Evolutionary conservation across 2,329 filamentous ascomycete species (phyloP).

Genomic region (Rhynchosporium graminicola): DNA sequence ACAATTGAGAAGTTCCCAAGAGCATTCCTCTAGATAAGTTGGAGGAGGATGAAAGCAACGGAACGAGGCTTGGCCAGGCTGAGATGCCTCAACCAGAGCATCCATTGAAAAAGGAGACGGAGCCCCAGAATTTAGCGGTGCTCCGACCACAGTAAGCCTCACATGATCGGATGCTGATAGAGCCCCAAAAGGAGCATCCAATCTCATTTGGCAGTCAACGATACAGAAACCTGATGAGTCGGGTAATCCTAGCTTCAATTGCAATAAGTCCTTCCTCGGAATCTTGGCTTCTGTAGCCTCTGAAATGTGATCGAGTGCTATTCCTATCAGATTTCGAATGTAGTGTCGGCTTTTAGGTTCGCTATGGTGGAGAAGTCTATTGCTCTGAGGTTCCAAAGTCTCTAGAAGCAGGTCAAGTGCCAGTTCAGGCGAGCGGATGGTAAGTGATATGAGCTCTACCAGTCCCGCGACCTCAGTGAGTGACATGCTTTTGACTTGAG

Average conservation of each 20-base stretch:
- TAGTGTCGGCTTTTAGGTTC: conserved; percentile 3
- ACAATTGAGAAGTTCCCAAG: conserved; percentile 18
- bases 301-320: conserved; percentile 17
- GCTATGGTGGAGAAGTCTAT: background rate
- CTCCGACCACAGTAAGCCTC: conserved; percentile 7
- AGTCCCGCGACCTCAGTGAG: conserved; percentile 2
- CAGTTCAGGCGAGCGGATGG: conserved; percentile 11
- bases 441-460: conserved; percentile 17
- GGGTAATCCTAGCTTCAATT: conserved; percentile 6
- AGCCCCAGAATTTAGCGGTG: conserved; percentile 3
- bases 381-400: conserved; percentile 5
- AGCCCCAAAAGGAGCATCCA: conserved; percentile 6
- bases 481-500: conserved; percentile 16
- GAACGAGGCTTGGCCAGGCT: conserved; percentile 12
- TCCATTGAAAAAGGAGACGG: conserved; percentile 11
- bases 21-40: conserved; percentile 16
- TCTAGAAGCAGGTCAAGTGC: conserved; percentile 17
- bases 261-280: conserved; percentile 5
- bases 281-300: conserved; percentile 11
- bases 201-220: conserved; percentile 6
- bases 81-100: conserved; percentile 11
- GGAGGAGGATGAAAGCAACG: conserved; percentile 18
- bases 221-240: background rate
- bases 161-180: conserved; percentile 17
- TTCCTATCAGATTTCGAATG: conserved; percentile 13